phyloP scores from a whole-genome alignment of 176 grass and related monocot genomes.

The Canna indica region DNA sequence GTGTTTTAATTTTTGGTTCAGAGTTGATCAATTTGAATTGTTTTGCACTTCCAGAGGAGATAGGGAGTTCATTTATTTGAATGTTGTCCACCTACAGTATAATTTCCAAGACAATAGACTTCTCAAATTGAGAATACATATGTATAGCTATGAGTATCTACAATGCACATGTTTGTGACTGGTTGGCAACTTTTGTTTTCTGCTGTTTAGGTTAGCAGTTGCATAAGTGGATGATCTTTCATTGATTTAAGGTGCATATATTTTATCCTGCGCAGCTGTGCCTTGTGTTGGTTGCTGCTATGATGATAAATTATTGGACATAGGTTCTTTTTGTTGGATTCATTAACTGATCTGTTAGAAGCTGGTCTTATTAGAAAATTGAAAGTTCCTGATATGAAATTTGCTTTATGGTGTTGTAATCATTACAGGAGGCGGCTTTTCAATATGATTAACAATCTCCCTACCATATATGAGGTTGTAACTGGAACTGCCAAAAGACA shows the following conservation, averaged over 20 bases:
- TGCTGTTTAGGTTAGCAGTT: no score
- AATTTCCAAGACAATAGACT: no score
- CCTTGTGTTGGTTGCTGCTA: not conserved
- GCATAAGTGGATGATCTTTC: not conserved
- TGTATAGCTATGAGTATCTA: no score
- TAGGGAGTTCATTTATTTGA: no score
- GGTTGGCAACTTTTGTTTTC: no score
- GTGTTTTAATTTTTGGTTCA: no score
- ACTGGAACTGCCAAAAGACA: slow-evolving; percentile 65
- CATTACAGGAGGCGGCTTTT: slow-evolving; percentile 70
- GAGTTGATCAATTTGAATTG: no score
- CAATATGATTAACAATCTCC: slow-evolving; percentile 92
- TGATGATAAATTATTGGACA: not conserved
- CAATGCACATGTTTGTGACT: no score
- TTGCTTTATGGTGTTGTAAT: not conserved
- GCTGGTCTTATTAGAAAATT: not conserved
- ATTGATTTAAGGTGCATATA: not conserved
- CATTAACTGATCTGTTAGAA: not conserved
- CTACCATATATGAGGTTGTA: slow-evolving; percentile 85
- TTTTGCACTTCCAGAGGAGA: no score
- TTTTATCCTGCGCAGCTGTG: not conserved
- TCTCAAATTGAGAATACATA: no score
- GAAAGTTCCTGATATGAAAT: no score
- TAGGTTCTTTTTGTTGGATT: not conserved
- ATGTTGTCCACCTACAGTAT: no score